A percentile compares a stretch with the other conserved stretches of the same genome.
Conservation (phyloP, 192 early-diverging fungal species). For the Obelidium mucronatum region DNA sequence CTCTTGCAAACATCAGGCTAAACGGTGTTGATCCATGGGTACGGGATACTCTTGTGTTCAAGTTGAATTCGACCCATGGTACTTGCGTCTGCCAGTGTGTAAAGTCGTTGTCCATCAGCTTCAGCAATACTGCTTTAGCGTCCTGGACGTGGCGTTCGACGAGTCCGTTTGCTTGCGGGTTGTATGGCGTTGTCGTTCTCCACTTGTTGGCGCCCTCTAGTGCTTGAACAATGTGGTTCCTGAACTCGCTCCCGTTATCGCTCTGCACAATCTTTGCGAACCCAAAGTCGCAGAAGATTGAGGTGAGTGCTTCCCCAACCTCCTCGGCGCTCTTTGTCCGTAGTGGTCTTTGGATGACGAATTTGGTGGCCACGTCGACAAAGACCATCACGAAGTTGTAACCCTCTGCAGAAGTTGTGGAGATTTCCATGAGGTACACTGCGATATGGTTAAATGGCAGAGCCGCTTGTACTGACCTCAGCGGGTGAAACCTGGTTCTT, state of each 20-base stretch:
- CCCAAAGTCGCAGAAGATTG: constrained; percentile 16
- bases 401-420: not conserved
- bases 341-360: not conserved
- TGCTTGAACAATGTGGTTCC: constrained; percentile 35
- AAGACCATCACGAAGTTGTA: not conserved
- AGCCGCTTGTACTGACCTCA: not conserved
- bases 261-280: too few species aligned
- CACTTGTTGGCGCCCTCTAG: constrained; percentile 10
- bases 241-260: constrained; percentile 58
- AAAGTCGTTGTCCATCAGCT: constrained; percentile 34
- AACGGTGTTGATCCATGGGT: not conserved
- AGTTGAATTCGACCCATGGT: constrained; percentile 20
- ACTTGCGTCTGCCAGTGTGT: constrained; percentile 41
- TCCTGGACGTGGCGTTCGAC: constrained; percentile 48
- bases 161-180: constrained; percentile 52
- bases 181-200: constrained; percentile 49
- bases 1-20: not conserved
- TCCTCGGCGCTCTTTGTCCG: not conserved
- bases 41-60: not conserved
- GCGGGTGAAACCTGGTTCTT: not conserved
- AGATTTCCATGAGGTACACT: not conserved
- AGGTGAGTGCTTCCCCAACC: not conserved
- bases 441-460: constrained; percentile 6
- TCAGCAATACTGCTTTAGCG: constrained; percentile 31
- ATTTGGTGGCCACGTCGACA: not conserved